phyloP scores from a whole-genome alignment of 306 rosid species.

The Pyrus pyrifolia region DNA sequence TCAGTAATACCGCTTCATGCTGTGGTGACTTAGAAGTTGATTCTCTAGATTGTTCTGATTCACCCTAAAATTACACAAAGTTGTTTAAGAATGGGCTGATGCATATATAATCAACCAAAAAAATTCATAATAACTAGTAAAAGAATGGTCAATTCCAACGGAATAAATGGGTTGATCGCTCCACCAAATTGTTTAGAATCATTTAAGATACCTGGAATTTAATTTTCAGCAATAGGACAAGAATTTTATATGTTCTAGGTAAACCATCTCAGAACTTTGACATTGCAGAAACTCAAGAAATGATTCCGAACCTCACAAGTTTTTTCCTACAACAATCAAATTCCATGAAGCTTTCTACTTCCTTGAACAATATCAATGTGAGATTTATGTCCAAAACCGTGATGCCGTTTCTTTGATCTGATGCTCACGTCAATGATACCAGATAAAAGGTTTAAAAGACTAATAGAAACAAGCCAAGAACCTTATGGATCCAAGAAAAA shows the following conservation, averaged over 20 bases:
- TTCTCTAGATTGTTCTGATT: constrained; percentile 43
- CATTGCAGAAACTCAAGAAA: neutral
- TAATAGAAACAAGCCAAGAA: neutral
- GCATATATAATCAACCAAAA: constrained; percentile 4
- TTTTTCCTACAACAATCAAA: neutral
- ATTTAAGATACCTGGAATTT: neutral
- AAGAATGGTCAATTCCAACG: neutral
- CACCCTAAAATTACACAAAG: constrained; percentile 45
- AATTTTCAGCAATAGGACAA: neutral
- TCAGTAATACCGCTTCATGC: constrained; percentile 40
- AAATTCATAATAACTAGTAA: constrained; percentile 4
- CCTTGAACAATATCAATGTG: neutral
- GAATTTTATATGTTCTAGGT: neutral
- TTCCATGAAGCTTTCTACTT: neutral
- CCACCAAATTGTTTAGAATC: neutral
- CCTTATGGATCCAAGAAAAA: neutral
- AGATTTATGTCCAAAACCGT: neutral
- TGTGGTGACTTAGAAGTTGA: constrained; percentile 46
- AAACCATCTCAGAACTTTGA: neutral
- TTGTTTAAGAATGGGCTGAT: neutral
- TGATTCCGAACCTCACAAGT: neutral
- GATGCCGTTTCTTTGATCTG: neutral
- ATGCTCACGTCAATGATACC: neutral
- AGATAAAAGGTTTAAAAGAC: neutral
- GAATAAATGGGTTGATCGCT: neutral